A percentile compares a stretch with the other conserved stretches of the same genome.
phyloP scores from a whole-genome alignment of 768 basidiomycete genomes.

The Suillus bovinus region DNA sequence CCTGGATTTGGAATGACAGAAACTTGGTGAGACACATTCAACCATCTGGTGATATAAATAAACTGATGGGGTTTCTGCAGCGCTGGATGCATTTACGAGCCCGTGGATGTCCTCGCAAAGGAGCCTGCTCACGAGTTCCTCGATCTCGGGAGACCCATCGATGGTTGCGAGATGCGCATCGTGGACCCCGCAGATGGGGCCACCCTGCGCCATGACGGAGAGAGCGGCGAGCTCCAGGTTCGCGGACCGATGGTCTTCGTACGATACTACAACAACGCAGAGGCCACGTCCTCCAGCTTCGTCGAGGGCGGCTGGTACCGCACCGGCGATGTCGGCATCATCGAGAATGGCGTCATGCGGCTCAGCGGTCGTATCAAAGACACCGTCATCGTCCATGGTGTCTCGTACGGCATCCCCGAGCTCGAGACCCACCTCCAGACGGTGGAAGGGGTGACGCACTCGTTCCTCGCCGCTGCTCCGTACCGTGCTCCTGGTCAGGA shows the following conservation, averaged over 20 bases:
- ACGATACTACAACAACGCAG: constrained; percentile 49
- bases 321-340: constrained; percentile 53
- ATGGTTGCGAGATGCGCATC: constrained; percentile 37
- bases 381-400: constrained; percentile 40
- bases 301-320: constrained; percentile 54
- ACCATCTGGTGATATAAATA: too few relatives aligned
- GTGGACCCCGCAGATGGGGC: constrained; percentile 31
- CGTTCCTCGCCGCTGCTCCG: constrained; percentile 35
- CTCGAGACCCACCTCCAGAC: constrained; percentile 39
- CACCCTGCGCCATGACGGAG: constrained; percentile 26
- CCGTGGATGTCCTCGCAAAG: constrained; percentile 22
- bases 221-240: constrained; percentile 43
- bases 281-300: constrained; percentile 49
- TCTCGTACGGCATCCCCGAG: constrained; percentile 38
- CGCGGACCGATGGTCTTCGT: constrained; percentile 40
- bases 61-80: constrained; percentile 7
- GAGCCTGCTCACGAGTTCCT: constrained; percentile 35
- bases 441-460: constrained; percentile 33
- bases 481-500: constrained; percentile 37
- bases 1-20: constrained; percentile 46
- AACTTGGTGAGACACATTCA: constrained; percentile 31
- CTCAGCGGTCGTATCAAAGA: constrained; percentile 42
- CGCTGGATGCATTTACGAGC: constrained; percentile 43
- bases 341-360: constrained; percentile 35
- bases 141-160: constrained; percentile 34